Evolutionary conservation across 2,329 filamentous ascomycete genomes (phyloP).

Genomic region (Alternaria sp.): DNA sequence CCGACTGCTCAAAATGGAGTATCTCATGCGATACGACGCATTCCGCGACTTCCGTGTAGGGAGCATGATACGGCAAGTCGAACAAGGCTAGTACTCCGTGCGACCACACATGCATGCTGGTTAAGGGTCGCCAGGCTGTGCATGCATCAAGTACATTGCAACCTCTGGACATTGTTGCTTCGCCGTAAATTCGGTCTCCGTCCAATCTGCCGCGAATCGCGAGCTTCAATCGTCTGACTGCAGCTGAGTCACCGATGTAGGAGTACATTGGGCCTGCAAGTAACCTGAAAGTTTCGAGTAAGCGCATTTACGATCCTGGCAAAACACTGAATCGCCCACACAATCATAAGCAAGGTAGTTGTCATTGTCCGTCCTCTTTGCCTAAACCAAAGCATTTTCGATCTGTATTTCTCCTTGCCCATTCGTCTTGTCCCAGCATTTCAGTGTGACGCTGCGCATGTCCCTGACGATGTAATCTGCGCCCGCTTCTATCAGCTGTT

Average conservation of each 20-base stretch:
- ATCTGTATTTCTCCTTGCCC: conserved; percentile 74
- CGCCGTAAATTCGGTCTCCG: conserved; percentile 27
- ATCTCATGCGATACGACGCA: conserved; percentile 49
- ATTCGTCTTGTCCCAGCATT: conserved; percentile 61
- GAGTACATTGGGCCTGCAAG: neutral
- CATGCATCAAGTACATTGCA: conserved; percentile 22
- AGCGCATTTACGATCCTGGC: conserved; percentile 10
- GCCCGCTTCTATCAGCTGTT: conserved; percentile 75
- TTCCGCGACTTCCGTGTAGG: conserved; percentile 20
- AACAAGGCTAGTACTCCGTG: conserved; percentile 16
- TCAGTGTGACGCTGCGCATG: conserved; percentile 74
- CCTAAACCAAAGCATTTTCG: conserved; percentile 62
- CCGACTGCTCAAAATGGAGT: conserved; percentile 25
- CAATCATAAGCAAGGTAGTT: conserved; percentile 5
- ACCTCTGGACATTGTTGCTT: conserved; percentile 26
- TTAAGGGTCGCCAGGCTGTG: conserved; percentile 32
- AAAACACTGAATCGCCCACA: conserved; percentile 9
- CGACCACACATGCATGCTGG: conserved; percentile 12
- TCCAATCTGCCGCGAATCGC: conserved; percentile 22
- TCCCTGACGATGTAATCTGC: conserved; percentile 89
- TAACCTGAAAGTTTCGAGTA: conserved; percentile 9
- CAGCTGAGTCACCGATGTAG: conserved; percentile 26
- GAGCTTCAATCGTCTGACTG: conserved; percentile 24
- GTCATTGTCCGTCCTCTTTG: conserved; percentile 14
- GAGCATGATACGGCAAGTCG: conserved; percentile 8